Evolutionary conservation across 306 rosid genomes (phyloP).

Genomic region (Parietaria judaica): DNA sequence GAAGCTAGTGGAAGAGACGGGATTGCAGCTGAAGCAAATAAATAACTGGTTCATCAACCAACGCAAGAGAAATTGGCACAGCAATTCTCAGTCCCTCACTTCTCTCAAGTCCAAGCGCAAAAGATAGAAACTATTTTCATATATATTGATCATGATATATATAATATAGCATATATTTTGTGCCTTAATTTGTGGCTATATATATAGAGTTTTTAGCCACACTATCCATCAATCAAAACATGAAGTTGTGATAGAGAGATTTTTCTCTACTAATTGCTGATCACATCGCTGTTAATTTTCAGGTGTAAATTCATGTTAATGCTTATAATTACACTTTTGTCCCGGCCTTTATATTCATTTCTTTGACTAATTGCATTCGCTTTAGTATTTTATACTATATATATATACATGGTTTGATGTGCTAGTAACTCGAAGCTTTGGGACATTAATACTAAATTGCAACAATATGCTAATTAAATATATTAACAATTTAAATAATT

Average conservation of each 20-base stretch:
- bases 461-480: no score
- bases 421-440: no score
- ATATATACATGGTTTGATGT: no score
- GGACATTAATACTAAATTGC: no score
- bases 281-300: neutral
- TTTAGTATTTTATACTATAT: no score
- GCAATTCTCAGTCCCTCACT: conserved; percentile 86
- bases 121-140: conserved; percentile 31
- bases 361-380: no score
- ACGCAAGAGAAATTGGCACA: conserved; percentile 97
- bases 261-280: conserved; percentile 1
- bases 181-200: neutral
- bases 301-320: conserved; percentile 2
- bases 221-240: neutral
- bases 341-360: no score
- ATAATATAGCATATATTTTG: neutral
- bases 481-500: no score
- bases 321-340: neutral
- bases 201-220: neutral
- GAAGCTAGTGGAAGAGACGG: conserved; percentile 97
- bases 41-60: conserved; percentile 98
- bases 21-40: conserved; percentile 95
- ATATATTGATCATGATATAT: conserved; percentile 1
- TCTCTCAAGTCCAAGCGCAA: conserved; percentile 98
- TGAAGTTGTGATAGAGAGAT: neutral